Evolutionary conservation across 1,284 basidiomycete species (phyloP).

Genomic region (Phellopilus nigrolimitatus): DNA sequence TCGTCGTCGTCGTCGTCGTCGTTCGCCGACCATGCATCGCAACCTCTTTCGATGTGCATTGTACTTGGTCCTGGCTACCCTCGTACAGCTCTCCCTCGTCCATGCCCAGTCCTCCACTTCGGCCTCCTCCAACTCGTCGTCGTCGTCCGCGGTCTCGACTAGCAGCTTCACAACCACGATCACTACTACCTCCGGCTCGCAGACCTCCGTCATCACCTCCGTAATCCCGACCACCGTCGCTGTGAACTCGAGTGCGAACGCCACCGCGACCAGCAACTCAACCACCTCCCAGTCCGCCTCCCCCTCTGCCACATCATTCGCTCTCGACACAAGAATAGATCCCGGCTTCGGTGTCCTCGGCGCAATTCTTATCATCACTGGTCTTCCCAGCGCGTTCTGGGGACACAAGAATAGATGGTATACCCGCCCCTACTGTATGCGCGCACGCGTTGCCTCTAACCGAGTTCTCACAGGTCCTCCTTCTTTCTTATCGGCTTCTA

Average conservation of each 20-base stretch:
- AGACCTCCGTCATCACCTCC: slow-evolving; percentile 37
- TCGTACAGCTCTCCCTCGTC: slow-evolving; percentile 26
- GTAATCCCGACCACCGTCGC: slow-evolving; percentile 55
- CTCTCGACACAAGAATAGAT: slow-evolving; percentile 73
- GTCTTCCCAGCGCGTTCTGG: slow-evolving; percentile 84
- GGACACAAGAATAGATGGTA: slow-evolving; percentile 93
- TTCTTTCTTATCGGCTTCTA: slow-evolving; percentile 92
- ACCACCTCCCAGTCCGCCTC: slow-evolving; percentile 44
- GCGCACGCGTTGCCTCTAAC: slow-evolving; percentile 18
- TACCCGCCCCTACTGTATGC: slow-evolving; percentile 24
- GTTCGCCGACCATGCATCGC: too few species aligned
- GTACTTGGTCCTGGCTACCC: slow-evolving; percentile 17
- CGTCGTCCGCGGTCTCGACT: slow-evolving; percentile 35
- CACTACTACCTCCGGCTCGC: slow-evolving; percentile 29
- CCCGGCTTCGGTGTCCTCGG: slow-evolving; percentile 89
- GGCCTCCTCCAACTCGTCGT: slow-evolving; percentile 27
- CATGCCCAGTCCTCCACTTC: slow-evolving; percentile 25
- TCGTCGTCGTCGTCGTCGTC: too few species aligned
- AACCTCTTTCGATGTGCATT: slow-evolving; percentile 22
- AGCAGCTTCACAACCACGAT: slow-evolving; percentile 45
- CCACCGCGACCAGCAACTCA: slow-evolving; percentile 31
- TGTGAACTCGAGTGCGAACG: slow-evolving; percentile 33
- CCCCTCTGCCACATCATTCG: slow-evolving; percentile 43
- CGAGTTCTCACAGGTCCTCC: slow-evolving; percentile 60
- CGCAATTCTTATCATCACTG: slow-evolving; percentile 82